Base-by-base conservation (phyloP, 495 filamentous ascomycete species). In the Penicillium macrosclerotiorum region DNA sequence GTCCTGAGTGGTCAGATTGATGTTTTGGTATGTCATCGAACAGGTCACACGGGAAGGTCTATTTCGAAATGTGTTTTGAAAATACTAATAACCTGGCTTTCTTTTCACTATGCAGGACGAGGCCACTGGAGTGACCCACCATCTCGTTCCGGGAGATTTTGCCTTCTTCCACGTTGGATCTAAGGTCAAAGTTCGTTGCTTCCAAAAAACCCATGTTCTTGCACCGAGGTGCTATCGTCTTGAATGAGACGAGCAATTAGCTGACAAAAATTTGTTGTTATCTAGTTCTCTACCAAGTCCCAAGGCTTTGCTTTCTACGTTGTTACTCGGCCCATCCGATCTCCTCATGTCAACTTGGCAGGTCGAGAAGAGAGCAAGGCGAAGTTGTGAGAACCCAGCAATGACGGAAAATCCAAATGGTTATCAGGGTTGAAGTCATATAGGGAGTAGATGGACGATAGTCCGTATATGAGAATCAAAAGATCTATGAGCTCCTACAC, bases 211-310 rank as follows among this genome's bases (percentile, higher is more conserved):
- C 26, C 13, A 5, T 22, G n/a, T 7, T 32, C 8, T n/a, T n/a
- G n/a, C n/a, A n/a, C n/a, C n/a, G n/a, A n/a, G n/a, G n/a, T n/a
- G n/a, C n/a, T n/a, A n/a, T n/a, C 12, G 8, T 23, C 34, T 16
- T 9, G 2, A 18, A 38, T 24, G 8, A 17, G 16, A 12, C 14
- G 23, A 42, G 3, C 9, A 16, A 29, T 45, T 26, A 12, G 8
- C 37, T 60, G 20, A 57, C 32, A 41, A 34, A 14, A 11, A 2
- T 45, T 18, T 42, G 27, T 42, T 22, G 33, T 30, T 8, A n/a
- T 26, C 4, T 40, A 65, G 62, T 65, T 65, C 46, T 65, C 62
- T n/a, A 65, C 62, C 18, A 65, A 65, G 47, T 65, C 59, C 7
- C 32, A 42, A 11, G 62, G 62, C 0, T 36, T 62, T 29, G 62